Evolutionary conservation across 306 rosid species (phyloP).

Genomic region (Oemleria cerasiformis): DNA sequence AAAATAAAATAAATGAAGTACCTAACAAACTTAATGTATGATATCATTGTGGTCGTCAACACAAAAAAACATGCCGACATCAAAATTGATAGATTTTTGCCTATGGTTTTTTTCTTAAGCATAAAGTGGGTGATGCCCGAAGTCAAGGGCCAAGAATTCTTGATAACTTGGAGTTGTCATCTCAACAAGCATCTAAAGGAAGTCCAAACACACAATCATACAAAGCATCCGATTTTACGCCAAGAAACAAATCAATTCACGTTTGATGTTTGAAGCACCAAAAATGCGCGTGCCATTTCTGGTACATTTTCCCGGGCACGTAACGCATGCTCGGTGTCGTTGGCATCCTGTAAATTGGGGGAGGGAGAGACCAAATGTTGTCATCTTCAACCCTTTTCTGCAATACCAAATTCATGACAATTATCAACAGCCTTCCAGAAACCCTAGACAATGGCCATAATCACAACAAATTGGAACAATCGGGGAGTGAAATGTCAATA

Average conservation of each 20-base stretch:
- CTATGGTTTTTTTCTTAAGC: neutral
- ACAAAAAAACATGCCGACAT: too few relatives aligned
- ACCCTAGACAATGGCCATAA: neutral
- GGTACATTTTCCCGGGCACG: neutral
- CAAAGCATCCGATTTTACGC: constrained; percentile 5
- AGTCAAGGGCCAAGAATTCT: neutral
- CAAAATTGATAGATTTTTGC: too few relatives aligned
- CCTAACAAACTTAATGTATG: too few relatives aligned
- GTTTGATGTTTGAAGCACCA: neutral
- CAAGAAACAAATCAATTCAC: neutral
- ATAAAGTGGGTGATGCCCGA: neutral
- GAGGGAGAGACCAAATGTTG: neutral
- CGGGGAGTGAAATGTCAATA: neutral
- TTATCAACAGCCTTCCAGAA: too few relatives aligned
- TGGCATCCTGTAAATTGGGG: neutral
- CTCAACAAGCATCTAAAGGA: neutral
- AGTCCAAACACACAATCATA: neutral
- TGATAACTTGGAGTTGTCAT: constrained; percentile 15
- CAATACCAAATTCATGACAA: too few relatives aligned
- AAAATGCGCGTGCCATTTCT: neutral
- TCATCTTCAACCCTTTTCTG: too few relatives aligned
- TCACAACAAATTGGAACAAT: neutral
- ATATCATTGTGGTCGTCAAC: too few relatives aligned
- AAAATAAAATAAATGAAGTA: too few relatives aligned
- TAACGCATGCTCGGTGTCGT: neutral